Evolutionary conservation across 1,139 yeast genomes (phyloP).

Genomic region (Pichia sp.): DNA sequence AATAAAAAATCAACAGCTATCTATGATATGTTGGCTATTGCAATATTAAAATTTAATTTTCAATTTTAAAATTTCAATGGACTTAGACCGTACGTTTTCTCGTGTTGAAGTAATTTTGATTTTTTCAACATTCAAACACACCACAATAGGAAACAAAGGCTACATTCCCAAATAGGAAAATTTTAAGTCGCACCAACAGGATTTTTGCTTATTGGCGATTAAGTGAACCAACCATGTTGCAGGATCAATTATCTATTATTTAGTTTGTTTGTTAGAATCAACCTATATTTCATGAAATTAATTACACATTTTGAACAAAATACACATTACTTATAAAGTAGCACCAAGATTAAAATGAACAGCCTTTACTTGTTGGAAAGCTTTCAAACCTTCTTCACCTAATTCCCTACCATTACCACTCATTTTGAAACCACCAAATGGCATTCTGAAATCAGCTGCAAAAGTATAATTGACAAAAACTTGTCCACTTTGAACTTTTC

Average conservation of each 20-base stretch:
- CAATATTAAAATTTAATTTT: too few species aligned
- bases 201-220: too few species aligned
- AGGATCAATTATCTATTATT: too few species aligned
- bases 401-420: slow-evolving; percentile 57
- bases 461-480: slow-evolving; percentile 55
- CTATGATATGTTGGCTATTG: too few species aligned
- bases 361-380: slow-evolving; percentile 54
- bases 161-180: neutral
- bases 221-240: too few species aligned
- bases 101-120: too few species aligned
- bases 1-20: too few species aligned
- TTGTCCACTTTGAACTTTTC: slow-evolving; percentile 40
- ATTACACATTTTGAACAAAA: neutral
- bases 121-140: neutral
- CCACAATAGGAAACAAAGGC: too few species aligned
- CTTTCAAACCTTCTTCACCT: slow-evolving; percentile 52
- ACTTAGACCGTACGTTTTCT: neutral
- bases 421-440: slow-evolving; percentile 50
- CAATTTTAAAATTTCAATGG: neutral
- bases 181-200: too few species aligned
- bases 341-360: slow-evolving; percentile 40
- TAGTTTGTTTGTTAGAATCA: too few species aligned
- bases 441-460: slow-evolving; percentile 50
- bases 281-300: neutral
- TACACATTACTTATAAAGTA: neutral